phyloP scores from a whole-genome alignment of 257 asterid genomes.

The Gentiana straminea region DNA sequence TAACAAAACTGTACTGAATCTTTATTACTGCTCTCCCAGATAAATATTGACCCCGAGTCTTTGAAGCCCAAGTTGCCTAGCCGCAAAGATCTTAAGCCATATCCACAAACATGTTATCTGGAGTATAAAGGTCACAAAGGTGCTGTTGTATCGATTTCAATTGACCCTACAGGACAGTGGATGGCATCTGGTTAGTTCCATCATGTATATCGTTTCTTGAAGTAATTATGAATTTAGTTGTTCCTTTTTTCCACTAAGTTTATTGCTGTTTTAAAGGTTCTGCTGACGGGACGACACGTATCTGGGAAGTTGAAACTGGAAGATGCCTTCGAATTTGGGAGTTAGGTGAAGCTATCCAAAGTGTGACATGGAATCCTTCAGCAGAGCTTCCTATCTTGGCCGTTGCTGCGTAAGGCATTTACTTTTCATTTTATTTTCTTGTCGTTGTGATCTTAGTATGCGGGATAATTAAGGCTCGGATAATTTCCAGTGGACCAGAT shows the following conservation, averaged over 20 bases:
- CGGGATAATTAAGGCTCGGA: constrained; percentile 5
- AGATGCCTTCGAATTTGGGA: constrained; percentile 79
- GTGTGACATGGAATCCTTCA: constrained; percentile 87
- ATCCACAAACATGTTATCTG: constrained; percentile 83
- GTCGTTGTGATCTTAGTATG: constrained; percentile 7
- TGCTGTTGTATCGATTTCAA: constrained; percentile 67
- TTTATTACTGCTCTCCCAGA: constrained; percentile 30
- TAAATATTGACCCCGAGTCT: constrained; percentile 90
- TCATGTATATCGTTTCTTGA: background rate
- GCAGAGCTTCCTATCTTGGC: constrained; percentile 79
- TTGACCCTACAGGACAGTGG: constrained; percentile 87
- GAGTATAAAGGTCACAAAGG: constrained; percentile 94
- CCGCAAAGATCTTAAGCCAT: constrained; percentile 83
- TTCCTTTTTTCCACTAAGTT: constrained; percentile 10
- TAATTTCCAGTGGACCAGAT: constrained; percentile 56
- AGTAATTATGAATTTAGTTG: background rate
- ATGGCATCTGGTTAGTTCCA: constrained; percentile 78
- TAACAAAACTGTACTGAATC: background rate
- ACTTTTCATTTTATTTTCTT: constrained; percentile 5
- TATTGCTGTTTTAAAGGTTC: constrained; percentile 48
- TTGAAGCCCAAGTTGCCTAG: constrained; percentile 95
- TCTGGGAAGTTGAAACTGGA: constrained; percentile 98
- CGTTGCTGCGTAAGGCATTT: constrained; percentile 59
- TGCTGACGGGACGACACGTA: constrained; percentile 82
- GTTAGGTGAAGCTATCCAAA: constrained; percentile 54